phyloP scores from a whole-genome alignment of 2,329 filamentous ascomycete genomes.

The Atkinsonella hypoxylon region DNA sequence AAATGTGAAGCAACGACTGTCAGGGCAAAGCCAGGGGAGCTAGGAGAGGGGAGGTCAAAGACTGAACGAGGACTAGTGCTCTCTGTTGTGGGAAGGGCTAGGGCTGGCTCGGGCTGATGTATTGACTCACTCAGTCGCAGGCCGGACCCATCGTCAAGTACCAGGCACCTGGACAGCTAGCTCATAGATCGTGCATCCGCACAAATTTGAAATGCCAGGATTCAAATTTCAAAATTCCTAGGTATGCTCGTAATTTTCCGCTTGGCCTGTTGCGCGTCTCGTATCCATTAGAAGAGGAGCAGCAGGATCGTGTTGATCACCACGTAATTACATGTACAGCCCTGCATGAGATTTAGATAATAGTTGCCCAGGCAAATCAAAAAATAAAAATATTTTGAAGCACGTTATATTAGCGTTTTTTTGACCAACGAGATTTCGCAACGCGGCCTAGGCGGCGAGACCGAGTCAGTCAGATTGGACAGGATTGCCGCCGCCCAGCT shows the following conservation, averaged over 20 bases:
- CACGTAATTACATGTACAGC: background rate
- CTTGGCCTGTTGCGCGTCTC: background rate
- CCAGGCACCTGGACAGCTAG: background rate
- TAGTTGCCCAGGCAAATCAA: background rate
- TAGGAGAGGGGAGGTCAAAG: background rate
- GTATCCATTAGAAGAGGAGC: background rate
- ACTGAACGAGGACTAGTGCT: background rate
- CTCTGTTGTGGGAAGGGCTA: background rate
- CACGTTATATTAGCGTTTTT: background rate
- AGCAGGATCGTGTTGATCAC: background rate
- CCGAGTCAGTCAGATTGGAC: background rate
- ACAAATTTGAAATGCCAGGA: background rate
- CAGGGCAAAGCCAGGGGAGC: background rate
- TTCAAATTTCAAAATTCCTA: background rate
- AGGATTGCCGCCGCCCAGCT: background rate
- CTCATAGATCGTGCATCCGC: background rate
- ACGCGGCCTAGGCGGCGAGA: background rate
- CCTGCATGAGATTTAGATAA: background rate
- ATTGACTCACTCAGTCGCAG: background rate
- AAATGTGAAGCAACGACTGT: constrained; percentile 6
- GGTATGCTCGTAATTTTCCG: background rate
- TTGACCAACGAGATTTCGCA: background rate
- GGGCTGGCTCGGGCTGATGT: background rate
- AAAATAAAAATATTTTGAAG: background rate
- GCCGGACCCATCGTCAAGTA: background rate